These are phyloP conservation scores for Corymbia citriodora DNA, from an alignment of 441 rosid genomes.

Conservation along the genomic window DNA sequence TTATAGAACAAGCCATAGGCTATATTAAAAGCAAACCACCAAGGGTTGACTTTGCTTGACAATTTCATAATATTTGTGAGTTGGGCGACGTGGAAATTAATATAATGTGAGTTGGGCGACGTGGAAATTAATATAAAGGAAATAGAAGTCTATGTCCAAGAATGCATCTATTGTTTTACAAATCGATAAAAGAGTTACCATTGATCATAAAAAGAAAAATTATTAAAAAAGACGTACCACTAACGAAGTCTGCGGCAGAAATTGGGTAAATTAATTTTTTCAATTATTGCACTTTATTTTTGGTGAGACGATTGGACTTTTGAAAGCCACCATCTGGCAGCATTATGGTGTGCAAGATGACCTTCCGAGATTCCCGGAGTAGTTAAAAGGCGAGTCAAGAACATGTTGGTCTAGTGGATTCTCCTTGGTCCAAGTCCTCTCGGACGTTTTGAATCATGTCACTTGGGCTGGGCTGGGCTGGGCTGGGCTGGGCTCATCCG, in stretches of 20 bases:
- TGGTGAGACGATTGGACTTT: neutral
- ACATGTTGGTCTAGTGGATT: neutral
- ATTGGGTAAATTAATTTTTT: too few species aligned
- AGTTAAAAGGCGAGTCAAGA: neutral
- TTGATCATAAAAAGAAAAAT: neutral
- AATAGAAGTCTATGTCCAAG: neutral
- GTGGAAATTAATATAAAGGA: neutral
- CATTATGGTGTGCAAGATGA: neutral
- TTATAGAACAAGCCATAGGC: neutral
- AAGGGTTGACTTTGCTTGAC: neutral
- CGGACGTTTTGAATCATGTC: neutral
- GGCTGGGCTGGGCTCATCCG: fast-evolving
- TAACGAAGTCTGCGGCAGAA: too few species aligned
- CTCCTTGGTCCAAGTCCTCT: neutral
- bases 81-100: neutral
- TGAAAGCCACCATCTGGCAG: neutral
- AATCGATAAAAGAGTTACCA: neutral
- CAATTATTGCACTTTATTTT: too few species aligned
- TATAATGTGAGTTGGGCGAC: too few species aligned
- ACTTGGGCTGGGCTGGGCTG: neutral
- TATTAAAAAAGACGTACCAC: neutral
- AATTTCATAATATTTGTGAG: neutral
- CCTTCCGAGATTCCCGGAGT: neutral
- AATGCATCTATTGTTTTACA: neutral
- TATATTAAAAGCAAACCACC: neutral